These are phyloP conservation scores for Neonectria faginata DNA, from an alignment of 2,329 filamentous ascomycete species.

Conservation along the genomic window DNA sequence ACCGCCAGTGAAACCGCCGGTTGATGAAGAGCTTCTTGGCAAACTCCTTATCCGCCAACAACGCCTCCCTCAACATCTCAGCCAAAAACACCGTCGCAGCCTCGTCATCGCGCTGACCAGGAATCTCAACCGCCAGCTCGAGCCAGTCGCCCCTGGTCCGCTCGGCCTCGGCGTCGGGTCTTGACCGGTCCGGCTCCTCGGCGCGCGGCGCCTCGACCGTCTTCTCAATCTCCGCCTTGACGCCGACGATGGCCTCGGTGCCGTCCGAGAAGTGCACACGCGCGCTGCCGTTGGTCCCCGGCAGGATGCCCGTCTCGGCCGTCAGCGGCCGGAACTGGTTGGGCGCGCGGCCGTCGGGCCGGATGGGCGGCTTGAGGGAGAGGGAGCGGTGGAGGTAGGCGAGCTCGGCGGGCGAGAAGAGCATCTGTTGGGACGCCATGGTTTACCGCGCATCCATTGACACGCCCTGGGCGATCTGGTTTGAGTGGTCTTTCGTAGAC, in stretches of 20 bases:
- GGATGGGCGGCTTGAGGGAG: constrained; percentile 82
- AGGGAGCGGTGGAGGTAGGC: constrained; percentile 94
- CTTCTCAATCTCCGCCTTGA: constrained; percentile 94
- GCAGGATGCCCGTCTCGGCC: constrained; percentile 90
- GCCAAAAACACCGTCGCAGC: constrained; percentile 86
- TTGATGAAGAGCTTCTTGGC: constrained; percentile 86
- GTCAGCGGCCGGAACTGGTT: constrained; percentile 91
- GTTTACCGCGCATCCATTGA: constrained; percentile 10
- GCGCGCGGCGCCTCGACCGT: constrained; percentile 56
- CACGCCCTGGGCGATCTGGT: background rate
- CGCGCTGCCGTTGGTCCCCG: constrained; percentile 90
- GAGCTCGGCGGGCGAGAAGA: constrained; percentile 94
- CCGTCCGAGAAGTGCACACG: constrained; percentile 95
- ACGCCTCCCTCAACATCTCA: constrained; percentile 88
- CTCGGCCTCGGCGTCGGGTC: constrained; percentile 53
- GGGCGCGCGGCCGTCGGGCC: constrained; percentile 84
- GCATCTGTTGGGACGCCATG: constrained; percentile 77
- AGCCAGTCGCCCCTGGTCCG: constrained; percentile 77
- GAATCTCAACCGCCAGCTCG: constrained; percentile 91
- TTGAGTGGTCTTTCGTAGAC: too few relatives aligned
- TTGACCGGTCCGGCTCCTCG: constrained; percentile 47
- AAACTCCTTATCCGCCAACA: constrained; percentile 79
- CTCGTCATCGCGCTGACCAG: constrained; percentile 91
- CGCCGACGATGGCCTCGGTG: constrained; percentile 93
- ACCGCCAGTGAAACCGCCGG: constrained; percentile 91